Conservation (phyloP, 345 rosid genomes). For the Firmiana major region DNA sequence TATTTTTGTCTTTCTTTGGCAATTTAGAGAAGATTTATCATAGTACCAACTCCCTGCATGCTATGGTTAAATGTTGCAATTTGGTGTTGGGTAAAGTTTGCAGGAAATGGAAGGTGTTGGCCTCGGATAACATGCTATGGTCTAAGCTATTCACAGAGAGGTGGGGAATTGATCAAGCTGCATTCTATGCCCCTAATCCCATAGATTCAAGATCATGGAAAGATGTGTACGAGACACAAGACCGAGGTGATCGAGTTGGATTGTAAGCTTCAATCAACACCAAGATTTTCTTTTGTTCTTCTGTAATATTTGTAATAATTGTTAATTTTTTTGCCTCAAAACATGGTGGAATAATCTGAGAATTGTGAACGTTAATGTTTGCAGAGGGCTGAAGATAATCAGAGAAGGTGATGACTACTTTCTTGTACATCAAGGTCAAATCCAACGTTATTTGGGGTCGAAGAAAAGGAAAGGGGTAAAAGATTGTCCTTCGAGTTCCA, state of each 20-base stretch:
- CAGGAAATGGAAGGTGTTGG: conserved; percentile 54
- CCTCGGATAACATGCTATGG: conserved; percentile 47
- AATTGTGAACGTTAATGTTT: too few species aligned
- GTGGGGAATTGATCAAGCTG: conserved; percentile 52
- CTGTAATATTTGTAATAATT: background rate
- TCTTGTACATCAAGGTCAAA: conserved; percentile 43
- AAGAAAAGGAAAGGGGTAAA: conserved; percentile 20
- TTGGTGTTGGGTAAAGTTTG: conserved; percentile 45
- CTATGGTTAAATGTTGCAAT: conserved; percentile 15
- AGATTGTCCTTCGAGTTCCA: background rate
- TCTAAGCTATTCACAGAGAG: conserved; percentile 43
- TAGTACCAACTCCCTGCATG: background rate
- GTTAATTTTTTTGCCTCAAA: background rate
- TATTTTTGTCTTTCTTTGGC: too few species aligned
- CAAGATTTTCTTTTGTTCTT: background rate
- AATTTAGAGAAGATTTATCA: background rate
- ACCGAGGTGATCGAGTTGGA: conserved; percentile 60
- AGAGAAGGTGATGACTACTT: conserved; percentile 52
- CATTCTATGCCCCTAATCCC: conserved; percentile 40
- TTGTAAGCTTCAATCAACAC: background rate
- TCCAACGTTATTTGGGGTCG: conserved; percentile 39
- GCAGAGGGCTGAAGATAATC: conserved; percentile 56
- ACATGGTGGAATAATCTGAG: background rate
- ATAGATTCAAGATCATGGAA: conserved; percentile 43
- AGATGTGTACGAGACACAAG: conserved; percentile 48